Percentiles rank a stretch among this genome's conserved stretches.
Conservation (phyloP, 2,329 filamentous ascomycete species). For the Fusarium tjaetaba region DNA sequence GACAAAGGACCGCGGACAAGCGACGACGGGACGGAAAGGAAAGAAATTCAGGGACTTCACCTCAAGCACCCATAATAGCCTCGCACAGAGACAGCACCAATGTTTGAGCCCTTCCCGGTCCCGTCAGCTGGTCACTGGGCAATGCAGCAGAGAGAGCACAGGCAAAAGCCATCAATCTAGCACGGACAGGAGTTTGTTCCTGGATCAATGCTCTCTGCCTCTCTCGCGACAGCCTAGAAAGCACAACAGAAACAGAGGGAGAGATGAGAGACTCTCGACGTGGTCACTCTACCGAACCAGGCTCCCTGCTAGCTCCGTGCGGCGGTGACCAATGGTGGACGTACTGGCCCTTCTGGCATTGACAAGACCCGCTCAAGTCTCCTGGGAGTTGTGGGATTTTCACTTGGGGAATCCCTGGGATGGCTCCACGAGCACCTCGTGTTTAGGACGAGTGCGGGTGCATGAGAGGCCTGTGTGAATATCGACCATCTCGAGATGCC, state of each 20-base stretch:
- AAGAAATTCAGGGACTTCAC: slow-evolving; percentile 36
- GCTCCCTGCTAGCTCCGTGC: slow-evolving; percentile 49
- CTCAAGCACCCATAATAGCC: slow-evolving; percentile 8
- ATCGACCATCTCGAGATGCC: not conserved
- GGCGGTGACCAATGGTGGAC: slow-evolving; percentile 43
- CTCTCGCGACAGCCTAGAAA: slow-evolving; percentile 2
- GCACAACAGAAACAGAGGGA: slow-evolving; percentile 8
- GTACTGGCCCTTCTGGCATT: slow-evolving; percentile 36
- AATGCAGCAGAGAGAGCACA: slow-evolving; percentile 27
- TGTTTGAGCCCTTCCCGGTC: slow-evolving; percentile 26
- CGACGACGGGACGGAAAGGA: slow-evolving; percentile 17
- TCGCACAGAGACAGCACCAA: slow-evolving; percentile 32
- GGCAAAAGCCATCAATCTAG: slow-evolving; percentile 18
- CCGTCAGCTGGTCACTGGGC: slow-evolving; percentile 25
- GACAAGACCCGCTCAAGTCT: slow-evolving; percentile 45
- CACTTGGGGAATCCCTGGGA: slow-evolving; percentile 47
- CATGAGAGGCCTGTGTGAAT: slow-evolving; percentile 30
- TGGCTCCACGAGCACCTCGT: slow-evolving; percentile 44
- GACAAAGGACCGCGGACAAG: slow-evolving; percentile 10
- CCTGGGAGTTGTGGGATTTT: slow-evolving; percentile 36
- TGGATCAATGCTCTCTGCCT: slow-evolving; percentile 26
- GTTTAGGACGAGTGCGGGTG: slow-evolving; percentile 39
- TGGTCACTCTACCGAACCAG: slow-evolving; percentile 29
- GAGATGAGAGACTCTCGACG: slow-evolving; percentile 14
- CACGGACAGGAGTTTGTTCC: slow-evolving; percentile 26